Evolutionary conservation across 768 basidiomycete species (phyloP), one percentile per base, ranked within the genome.

Genomic region (Russula olivacea): DNA sequence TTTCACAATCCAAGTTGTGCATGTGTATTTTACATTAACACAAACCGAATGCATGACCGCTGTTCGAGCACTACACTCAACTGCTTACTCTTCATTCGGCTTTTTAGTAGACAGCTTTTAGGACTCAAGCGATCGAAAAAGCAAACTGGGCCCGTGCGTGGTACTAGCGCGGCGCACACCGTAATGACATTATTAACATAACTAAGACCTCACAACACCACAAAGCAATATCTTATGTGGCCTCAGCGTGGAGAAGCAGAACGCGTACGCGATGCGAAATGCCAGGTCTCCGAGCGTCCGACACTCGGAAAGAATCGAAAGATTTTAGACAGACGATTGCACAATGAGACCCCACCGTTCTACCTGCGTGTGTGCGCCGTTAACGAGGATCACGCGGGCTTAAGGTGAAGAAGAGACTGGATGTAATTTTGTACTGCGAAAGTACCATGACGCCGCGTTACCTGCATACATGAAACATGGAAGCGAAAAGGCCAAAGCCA

Each of bases 71-170:
- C 43, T 11, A 45, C 23, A 4, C 32, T 56, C 38, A 55, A 50
- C 4, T 4, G 14, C 38, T 38, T 38, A 6, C 12, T 38, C 38
- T n/a, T 17, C 23, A 61, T 6, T 32, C 52, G 0, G 55, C 48
- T 30, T 61, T 61, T 7, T 32, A 2, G 32, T 28, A 55, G 38
- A n/a, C 17, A 21, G 28, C n/a, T 52, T 61, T 48, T 56, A 43
- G 40, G 38, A 7, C 40, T 49, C 17, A 57, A 52, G 7, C 21
- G 55, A 3, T 38, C 52, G 55, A 62, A 32, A 32, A 32, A 32
- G 8, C 32, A 62, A 21, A 19, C 2, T 4, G 14, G 5, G 19
- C 17, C 41, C 41, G 6, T 43, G 41, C 41, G 19, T 4, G 41
- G 41, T 43, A 43, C 32, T 32, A 32, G 32, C 32, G 10, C 45